Evolutionary conservation across 2,329 filamentous ascomycete species (phyloP), one percentile per base, ranked within the genome.

Genomic region (Aspergillus puulaauensis): DNA sequence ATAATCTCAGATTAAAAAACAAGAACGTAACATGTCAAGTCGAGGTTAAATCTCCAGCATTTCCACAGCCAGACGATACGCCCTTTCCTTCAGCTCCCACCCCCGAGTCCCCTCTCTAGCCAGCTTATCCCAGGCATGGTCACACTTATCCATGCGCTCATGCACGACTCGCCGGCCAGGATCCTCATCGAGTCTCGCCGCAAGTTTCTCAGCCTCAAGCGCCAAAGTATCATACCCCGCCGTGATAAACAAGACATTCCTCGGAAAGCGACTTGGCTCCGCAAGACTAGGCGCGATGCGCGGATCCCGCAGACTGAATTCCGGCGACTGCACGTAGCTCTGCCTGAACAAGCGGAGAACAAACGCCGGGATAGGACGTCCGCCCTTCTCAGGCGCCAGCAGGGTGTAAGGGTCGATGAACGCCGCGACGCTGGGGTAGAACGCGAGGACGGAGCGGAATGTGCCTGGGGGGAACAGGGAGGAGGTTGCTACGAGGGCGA

Each of bases 91-190:
- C 27, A 31, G 9, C 3, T 31, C 27, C 27, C 27, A 31, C 27
- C 27, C 27, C 27, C 9, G 27, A 3, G 27, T 31, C 3, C 27
- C 27, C 27, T 31, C 27, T 31, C 27, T 31, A 4, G 27, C 27
- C 1, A 31, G 27, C 27, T 31, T 31, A 31, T 78, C 74, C 65
- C 70, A 78, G 14, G 51, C 75, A 61, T 79, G 76, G 33, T 63
- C 64, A 49, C 72, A 73, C 3, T 64, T 67, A 40, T 70, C 61
- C 66, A 75, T 69, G 41, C 69, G 68, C 59, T 76, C 69, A 31
- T 46, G 56, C 46, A 69, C 61, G 52, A 72, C 68, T 60, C 68
- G 53, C 37, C 61, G 56, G 1, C 59, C 69, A n/a, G 59, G 51
- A n/a, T 59, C 47, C 19, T 62, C 39, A 35, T 61, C 51, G 14